These are phyloP conservation scores for Ophiostoma sp. DNA, from an alignment of 2,329 filamentous ascomycete species.

Conservation along the genomic window DNA sequence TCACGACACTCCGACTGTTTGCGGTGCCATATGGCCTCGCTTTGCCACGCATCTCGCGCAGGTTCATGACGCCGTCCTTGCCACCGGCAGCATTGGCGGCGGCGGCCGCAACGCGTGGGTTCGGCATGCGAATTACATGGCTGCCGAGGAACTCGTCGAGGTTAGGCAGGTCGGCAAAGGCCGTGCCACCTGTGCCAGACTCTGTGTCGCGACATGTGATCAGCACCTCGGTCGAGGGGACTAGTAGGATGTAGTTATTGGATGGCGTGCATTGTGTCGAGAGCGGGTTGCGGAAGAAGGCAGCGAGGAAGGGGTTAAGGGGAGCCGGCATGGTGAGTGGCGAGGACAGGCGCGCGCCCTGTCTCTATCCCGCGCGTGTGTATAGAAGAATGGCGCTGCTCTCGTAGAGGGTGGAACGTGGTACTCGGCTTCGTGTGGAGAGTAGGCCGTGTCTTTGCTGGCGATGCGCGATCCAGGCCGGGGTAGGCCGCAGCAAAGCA, in stretches of 20 bases:
- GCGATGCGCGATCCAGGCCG: slow-evolving; percentile 6
- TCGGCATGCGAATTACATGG: slow-evolving; percentile 84
- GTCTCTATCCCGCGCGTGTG: no score
- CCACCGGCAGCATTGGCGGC: slow-evolving; percentile 45
- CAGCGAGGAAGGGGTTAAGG: slow-evolving; percentile 95
- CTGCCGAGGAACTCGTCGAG: slow-evolving; percentile 94
- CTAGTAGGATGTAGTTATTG: slow-evolving; percentile 88
- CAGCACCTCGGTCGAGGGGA: slow-evolving; percentile 87
- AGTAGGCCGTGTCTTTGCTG: neutral
- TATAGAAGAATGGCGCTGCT: no score
- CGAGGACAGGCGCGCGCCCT: neutral
- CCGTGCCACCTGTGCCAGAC: slow-evolving; percentile 51
- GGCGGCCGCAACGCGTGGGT: slow-evolving; percentile 40
- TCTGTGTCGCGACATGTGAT: slow-evolving; percentile 84
- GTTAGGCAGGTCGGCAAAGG: slow-evolving; percentile 72
- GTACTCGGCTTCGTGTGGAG: neutral
- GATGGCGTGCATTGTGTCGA: slow-evolving; percentile 85
- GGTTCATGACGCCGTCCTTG: slow-evolving; percentile 55
- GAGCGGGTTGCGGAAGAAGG: slow-evolving; percentile 96
- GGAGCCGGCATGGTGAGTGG: slow-evolving; percentile 40
- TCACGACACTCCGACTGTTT: slow-evolving; percentile 86
- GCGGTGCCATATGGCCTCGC: slow-evolving; percentile 89
- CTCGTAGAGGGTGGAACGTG: no score
- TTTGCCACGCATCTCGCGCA: slow-evolving; percentile 85
- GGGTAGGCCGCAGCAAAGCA: neutral